Evolutionary conservation across 2,329 filamentous ascomycete species (phyloP).

Genomic region (Calonectria multiphialidica): DNA sequence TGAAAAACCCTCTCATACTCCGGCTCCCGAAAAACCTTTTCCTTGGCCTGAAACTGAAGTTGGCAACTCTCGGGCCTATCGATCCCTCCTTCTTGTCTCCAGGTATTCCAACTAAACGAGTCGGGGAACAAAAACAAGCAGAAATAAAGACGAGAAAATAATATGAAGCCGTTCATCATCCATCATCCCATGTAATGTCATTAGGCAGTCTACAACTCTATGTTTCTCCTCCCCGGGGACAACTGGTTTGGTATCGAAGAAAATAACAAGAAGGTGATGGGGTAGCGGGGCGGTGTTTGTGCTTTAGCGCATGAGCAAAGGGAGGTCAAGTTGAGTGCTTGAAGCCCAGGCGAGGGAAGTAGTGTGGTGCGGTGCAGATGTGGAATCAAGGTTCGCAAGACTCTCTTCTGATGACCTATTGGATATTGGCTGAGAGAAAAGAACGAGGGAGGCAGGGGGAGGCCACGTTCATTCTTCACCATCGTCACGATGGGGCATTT

Average conservation of each 20-base stretch:
- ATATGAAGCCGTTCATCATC: conserved; percentile 26
- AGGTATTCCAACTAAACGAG: background rate
- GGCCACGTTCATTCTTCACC: background rate
- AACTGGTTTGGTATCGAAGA: conserved; percentile 54
- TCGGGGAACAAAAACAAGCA: background rate
- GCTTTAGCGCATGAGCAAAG: conserved; percentile 16
- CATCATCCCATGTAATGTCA: conserved; percentile 40
- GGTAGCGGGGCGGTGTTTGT: background rate
- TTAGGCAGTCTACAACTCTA: conserved; percentile 54
- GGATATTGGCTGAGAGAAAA: conserved; percentile 31
- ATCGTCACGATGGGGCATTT: conserved; percentile 40
- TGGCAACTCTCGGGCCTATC: background rate
- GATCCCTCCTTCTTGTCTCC: background rate
- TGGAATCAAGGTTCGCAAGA: conserved; percentile 25
- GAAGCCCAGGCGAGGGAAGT: conserved; percentile 20
- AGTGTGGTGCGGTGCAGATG: conserved; percentile 20
- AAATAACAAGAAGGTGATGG: conserved; percentile 39
- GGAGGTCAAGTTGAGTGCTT: conserved; percentile 11
- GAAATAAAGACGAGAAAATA: conserved; percentile 1
- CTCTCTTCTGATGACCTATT: conserved; percentile 26
- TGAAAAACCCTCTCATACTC: conserved; percentile 15
- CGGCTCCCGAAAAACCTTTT: conserved; percentile 10
- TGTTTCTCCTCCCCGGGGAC: conserved; percentile 40
- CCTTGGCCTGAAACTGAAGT: background rate
- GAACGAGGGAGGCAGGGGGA: conserved; percentile 15